A percentile compares a stretch with the other conserved stretches of the same genome.
These are phyloP conservation scores for Penicillium atrosanguineum DNA, from an alignment of 495 filamentous ascomycete species.

Conservation along the genomic window DNA sequence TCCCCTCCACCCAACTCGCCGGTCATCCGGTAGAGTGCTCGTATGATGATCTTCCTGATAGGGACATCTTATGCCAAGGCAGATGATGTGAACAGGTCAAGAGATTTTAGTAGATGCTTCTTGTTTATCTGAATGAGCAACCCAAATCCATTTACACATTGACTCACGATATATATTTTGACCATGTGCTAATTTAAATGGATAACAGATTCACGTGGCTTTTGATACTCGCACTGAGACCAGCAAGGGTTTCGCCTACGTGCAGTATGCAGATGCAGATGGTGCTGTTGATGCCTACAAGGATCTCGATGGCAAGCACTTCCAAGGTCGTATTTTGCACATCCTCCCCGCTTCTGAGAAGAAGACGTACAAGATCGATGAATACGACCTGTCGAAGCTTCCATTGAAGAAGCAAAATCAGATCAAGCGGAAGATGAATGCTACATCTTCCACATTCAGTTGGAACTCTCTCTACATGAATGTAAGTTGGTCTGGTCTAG, in stretches of 20 bases:
- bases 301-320: slow-evolving; percentile 71
- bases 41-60: slow-evolving; percentile 97
- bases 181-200: slow-evolving; percentile 40
- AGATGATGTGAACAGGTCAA: slow-evolving; percentile 62
- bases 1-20: slow-evolving; percentile 2
- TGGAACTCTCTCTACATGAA: slow-evolving; percentile 99
- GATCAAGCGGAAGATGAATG: slow-evolving; percentile 76
- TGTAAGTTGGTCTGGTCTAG: slow-evolving; percentile 45
- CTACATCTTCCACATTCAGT: slow-evolving; percentile 75
- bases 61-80: slow-evolving; percentile 93
- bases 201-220: slow-evolving; percentile 74
- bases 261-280: slow-evolving; percentile 68
- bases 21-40: slow-evolving; percentile 29
- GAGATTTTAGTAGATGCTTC: slow-evolving; percentile 81
- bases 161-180: slow-evolving; percentile 26
- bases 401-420: slow-evolving; percentile 92
- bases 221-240: slow-evolving; percentile 59
- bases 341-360: slow-evolving; percentile 79
- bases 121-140: slow-evolving; percentile 54
- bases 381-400: slow-evolving; percentile 80
- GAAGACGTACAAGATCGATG: slow-evolving; percentile 77
- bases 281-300: slow-evolving; percentile 75
- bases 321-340: slow-evolving; percentile 89
- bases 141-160: slow-evolving; percentile 35
- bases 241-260: slow-evolving; percentile 86